Evolutionary conservation across 495 filamentous ascomycete genomes (phyloP).

Genomic region (Neurospora pannonica): DNA sequence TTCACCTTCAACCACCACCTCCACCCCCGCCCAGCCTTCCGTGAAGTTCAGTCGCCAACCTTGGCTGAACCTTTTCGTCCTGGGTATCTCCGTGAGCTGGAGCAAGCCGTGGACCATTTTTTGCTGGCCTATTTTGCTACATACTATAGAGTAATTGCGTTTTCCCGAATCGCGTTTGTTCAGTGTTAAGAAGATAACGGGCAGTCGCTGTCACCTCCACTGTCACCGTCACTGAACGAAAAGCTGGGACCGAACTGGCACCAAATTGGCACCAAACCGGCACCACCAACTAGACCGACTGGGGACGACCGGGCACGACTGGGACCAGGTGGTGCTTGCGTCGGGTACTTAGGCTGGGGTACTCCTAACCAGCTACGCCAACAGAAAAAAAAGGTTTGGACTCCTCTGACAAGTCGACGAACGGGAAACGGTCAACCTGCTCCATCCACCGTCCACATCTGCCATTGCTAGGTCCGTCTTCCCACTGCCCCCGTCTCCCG

Average conservation of each 20-base stretch:
- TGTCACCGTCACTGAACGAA: background rate
- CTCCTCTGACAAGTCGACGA: background rate
- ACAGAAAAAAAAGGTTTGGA: constrained; percentile 4
- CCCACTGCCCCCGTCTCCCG: background rate
- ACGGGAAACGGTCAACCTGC: background rate
- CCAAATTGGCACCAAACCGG: background rate
- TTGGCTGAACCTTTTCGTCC: background rate
- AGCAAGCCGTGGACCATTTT: background rate
- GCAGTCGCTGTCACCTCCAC: background rate
- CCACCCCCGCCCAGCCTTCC: background rate
- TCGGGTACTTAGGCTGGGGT: constrained; percentile 2
- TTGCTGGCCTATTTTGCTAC: background rate
- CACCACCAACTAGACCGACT: background rate
- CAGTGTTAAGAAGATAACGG: background rate
- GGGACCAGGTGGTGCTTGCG: constrained; percentile 2
- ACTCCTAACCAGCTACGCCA: constrained; percentile 2
- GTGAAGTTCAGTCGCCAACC: background rate
- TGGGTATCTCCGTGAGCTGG: background rate
- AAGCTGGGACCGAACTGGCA: background rate
- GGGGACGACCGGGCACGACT: background rate
- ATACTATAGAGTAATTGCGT: background rate
- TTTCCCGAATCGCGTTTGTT: background rate
- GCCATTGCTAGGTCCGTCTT: background rate
- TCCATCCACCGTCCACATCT: background rate
- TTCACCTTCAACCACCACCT: background rate